Conservation (phyloP, 352 stramenopile species). For the Phytopythium sindhum region DNA sequence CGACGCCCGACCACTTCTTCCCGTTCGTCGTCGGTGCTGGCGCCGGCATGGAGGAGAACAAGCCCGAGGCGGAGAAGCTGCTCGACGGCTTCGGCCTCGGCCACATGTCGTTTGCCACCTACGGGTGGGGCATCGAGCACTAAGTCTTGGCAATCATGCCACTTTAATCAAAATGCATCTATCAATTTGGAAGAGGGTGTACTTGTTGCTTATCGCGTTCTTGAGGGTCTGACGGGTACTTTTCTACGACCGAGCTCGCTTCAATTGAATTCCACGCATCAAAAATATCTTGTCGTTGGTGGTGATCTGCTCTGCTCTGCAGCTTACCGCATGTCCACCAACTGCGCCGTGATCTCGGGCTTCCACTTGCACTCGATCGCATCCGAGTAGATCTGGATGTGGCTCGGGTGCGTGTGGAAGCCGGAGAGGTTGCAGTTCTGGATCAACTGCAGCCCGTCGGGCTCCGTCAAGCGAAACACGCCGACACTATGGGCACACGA, state of each 20-base stretch:
- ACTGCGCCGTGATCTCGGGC: slow-evolving; percentile 20
- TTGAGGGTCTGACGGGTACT: background rate
- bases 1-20: slow-evolving; percentile 45
- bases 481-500: slow-evolving; percentile 52
- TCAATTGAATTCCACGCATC: background rate
- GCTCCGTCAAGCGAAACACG: slow-evolving; percentile 81
- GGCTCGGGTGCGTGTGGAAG: slow-evolving; percentile 81
- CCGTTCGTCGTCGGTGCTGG: slow-evolving; percentile 49
- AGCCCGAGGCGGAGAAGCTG: slow-evolving; percentile 24
- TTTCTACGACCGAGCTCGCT: background rate
- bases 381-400: slow-evolving; percentile 78
- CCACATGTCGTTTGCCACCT: slow-evolving; percentile 38
- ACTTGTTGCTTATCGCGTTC: background rate
- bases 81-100: slow-evolving; percentile 30
- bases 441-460: slow-evolving; percentile 79
- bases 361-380: slow-evolving; percentile 74
- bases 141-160: no score
- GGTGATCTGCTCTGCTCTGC: background rate
- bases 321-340: slow-evolving; percentile 73
- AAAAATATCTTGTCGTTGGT: background rate
- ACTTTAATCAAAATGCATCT: background rate
- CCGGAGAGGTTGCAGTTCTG: slow-evolving; percentile 84
- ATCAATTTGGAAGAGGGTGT: background rate
- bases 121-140: slow-evolving; percentile 28
- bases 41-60: slow-evolving; percentile 45